These are phyloP conservation scores for Neoscytalidium dimidiatum DNA, from an alignment of 2,329 filamentous ascomycete genomes.

Conservation along the genomic window DNA sequence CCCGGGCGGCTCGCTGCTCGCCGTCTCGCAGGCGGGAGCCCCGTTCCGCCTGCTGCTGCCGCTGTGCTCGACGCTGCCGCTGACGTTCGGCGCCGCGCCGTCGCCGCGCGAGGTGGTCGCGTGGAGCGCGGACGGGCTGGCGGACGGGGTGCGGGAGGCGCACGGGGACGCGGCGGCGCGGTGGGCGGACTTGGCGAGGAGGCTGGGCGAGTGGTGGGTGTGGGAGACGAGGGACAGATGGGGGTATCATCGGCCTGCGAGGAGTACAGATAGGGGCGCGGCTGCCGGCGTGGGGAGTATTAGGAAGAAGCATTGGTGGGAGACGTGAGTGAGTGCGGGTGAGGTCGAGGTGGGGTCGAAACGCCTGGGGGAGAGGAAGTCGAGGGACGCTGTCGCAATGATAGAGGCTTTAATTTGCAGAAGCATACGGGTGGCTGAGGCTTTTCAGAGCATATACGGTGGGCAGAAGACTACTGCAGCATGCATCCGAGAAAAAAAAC, in stretches of 20 bases:
- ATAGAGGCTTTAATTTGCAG: no score
- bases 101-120: conserved; percentile 26
- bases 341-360: no score
- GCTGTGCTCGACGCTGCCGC: conserved; percentile 27
- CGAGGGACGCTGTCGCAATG: no score
- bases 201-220: conserved; percentile 43
- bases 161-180: conserved; percentile 36
- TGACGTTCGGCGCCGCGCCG: conserved; percentile 37
- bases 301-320: conserved; percentile 30
- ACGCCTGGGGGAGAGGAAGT: no score
- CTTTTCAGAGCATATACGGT: no score
- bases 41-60: conserved; percentile 29
- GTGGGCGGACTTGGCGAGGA: conserved; percentile 40
- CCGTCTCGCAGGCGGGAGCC: conserved; percentile 25
- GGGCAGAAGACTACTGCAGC: no score
- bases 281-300: conserved; percentile 25
- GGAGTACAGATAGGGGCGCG: conserved; percentile 27
- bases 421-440: no score
- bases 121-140: conserved; percentile 31
- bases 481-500: no score
- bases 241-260: conserved; percentile 25
- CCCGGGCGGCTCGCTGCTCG: conserved; percentile 28
- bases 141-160: conserved; percentile 26
- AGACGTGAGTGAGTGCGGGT: conserved; percentile 22
- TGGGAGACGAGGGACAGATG: conserved; percentile 32